Evolutionary conservation across 805 yeast genomes (phyloP), one percentile per base, ranked within the genome.

Genomic region (Wickerhamomyces hampshirensis): DNA sequence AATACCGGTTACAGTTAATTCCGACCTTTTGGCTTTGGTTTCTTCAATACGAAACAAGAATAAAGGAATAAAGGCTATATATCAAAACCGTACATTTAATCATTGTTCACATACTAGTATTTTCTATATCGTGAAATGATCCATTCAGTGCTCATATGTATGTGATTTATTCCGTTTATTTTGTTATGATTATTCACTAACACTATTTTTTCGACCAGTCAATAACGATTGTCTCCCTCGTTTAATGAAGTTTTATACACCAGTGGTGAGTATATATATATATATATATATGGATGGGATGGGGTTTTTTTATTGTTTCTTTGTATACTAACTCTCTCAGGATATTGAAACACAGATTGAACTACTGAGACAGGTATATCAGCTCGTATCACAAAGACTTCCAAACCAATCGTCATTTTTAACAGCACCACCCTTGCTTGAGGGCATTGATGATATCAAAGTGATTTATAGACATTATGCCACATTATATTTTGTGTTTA

Each of bases 381-480:
- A 78, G 39, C 66, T 88, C 33, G 80, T 93, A 19, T 75, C 82
- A 23, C 75, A 71, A 26, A 63, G 98, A 37, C 73, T 80, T 15
- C 72, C 83, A 13, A 67, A 75, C 26, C 95, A 89, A 52, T 88
- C 97, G 43, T 85, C 94, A 17, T 89, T 91, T 55, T 65, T 91
- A 15, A 84, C 95, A 0, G 88, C 95, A 1, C 98, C 98, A 0
- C 84, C 94, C 7, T 65, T 84, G 18, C 43, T 71, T 41, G 60
- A 76, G 51, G 79, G 78, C 38, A 58, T 75, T 38, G 86, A 80
- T 9, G 86, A 79, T 44, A 83, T 91, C 47, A 80, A 86, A 44
- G 95, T 93, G 33, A 91, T 93, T 23, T 93, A 91, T 62, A 71
- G 96, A 42, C 94, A 87, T 54, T 93, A 89, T 53, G 98, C 98